Evolutionary conservation across 169 alveolate genomes (phyloP), one percentile per base, ranked within the genome.

Genomic region (Cardiosporidium cionae): DNA sequence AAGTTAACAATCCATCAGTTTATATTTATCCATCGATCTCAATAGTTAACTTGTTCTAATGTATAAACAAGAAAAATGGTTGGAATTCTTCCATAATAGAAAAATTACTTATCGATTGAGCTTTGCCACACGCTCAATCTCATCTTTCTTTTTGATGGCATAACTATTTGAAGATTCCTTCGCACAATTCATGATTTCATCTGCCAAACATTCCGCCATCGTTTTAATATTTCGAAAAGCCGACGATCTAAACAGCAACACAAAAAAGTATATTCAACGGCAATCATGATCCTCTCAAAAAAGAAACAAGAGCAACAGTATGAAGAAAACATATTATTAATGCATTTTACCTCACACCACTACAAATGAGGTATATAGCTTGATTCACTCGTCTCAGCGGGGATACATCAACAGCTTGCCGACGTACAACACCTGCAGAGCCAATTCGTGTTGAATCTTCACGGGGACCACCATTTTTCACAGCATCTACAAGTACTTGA

Each of bases 101-200:
- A n/a, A n/a, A 44, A 44, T 44, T 16, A 16, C 58, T 95, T 87
- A 97, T 75, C 99, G 97, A 93, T 96, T 96, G 44, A 98, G 98
- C 89, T 96, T 96, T 81, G 99, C 99, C 32, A 95, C 98, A 79
- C 99, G 97, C 88, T 97, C 99, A 81, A 96, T 96, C 86, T 97
- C 99, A 80, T 97, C 99, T 93, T 97, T 97, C 96, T 97, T 97
- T 92, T 96, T 98, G 82, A 98, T 91, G 74, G 99, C 99, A 81
- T 93, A 95, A 82, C 98, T 90, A 89, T 95, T 94, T 77, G 98
- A 93, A 71, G 96, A 92, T 78, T 94, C 98, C 86, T 97, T 96
- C 28, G 99, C 95, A 83, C 98, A 95, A 89, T 96, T 95, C 80
- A 96, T 92, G 84, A 98, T 90, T 85, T 98, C 99, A 78, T 98